A percentile compares a stretch with the other conserved stretches of the same genome.
Evolutionary conservation across 106 monocot genomes (phyloP).

Genomic region (Triglochin maritima): DNA sequence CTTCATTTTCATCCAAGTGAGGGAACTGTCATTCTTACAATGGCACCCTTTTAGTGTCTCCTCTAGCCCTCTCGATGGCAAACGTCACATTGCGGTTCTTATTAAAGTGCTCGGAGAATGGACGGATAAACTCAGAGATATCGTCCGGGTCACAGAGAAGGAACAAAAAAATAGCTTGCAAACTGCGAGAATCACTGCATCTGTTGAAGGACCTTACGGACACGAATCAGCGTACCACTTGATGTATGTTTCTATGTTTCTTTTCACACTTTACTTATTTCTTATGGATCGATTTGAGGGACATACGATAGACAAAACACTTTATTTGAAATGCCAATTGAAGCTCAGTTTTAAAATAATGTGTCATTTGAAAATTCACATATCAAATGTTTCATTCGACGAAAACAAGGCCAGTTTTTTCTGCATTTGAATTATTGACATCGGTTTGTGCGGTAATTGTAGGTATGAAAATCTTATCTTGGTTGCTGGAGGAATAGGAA

Average conservation of each 20-base stretch:
- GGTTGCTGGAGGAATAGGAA: constrained; percentile 91
- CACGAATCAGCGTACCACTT: constrained; percentile 85
- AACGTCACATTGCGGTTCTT: constrained; percentile 55
- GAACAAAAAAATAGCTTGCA: background rate
- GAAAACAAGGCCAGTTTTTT: background rate
- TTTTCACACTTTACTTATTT: background rate
- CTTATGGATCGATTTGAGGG: background rate
- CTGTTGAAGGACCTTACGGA: constrained; percentile 89
- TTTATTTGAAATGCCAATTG: too few species aligned
- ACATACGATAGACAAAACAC: too few species aligned
- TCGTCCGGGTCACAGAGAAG: constrained; percentile 31
- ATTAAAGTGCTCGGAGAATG: constrained; percentile 87
- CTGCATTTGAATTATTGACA: background rate
- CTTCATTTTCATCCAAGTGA: constrained; percentile 82
- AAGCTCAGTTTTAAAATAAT: background rate
- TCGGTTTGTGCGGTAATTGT: background rate
- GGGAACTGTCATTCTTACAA: constrained; percentile 68
- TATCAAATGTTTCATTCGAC: background rate
- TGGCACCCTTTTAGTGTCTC: constrained; percentile 99
- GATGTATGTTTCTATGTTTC: constrained; percentile 30
- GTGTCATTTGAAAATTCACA: background rate
- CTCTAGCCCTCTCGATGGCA: constrained; percentile 85
- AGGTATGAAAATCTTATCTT: constrained; percentile 95
- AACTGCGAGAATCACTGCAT: constrained; percentile 39
- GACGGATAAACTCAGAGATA: constrained; percentile 54